Evolutionary conservation across 2,329 filamentous ascomycete species (phyloP).

Genomic region (Pyrenochaeta sp.): DNA sequence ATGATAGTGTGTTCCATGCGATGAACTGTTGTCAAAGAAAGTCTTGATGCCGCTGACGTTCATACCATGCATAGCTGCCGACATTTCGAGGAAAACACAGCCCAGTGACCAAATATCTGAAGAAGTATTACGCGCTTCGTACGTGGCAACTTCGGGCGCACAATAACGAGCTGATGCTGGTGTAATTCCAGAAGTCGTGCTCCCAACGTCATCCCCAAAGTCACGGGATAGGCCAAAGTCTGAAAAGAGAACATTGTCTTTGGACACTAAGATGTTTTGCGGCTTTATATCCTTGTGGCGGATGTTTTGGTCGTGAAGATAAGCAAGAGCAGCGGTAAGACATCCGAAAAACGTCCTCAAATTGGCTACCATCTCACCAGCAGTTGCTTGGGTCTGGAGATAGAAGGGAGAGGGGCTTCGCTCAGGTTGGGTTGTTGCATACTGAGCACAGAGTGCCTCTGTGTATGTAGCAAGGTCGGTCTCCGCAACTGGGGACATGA

Average conservation of each 20-base stretch:
- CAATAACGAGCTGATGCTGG: conserved; percentile 15
- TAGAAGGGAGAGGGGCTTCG: neutral
- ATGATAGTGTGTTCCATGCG: conserved; percentile 5
- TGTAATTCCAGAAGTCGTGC: conserved; percentile 13
- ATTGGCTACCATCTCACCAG: conserved; percentile 1
- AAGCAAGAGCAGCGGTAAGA: conserved; percentile 17
- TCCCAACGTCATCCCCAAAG: conserved; percentile 7
- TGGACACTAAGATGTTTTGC: conserved; percentile 19
- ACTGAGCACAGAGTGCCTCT: neutral
- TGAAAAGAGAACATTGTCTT: conserved; percentile 12
- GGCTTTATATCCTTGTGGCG: conserved; percentile 28
- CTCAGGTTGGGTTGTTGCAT: neutral
- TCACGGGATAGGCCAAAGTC: conserved; percentile 25
- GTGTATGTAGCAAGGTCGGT: conserved; percentile 15
- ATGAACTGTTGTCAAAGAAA: neutral
- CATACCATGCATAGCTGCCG: conserved; percentile 9
- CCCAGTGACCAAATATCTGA: conserved; percentile 28
- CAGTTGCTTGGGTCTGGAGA: neutral
- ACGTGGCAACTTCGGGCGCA: conserved; percentile 20
- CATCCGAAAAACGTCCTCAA: conserved; percentile 21
- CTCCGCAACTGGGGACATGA: conserved; percentile 34
- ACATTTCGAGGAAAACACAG: conserved; percentile 27
- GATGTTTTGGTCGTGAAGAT: conserved; percentile 19
- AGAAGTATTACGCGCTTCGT: conserved; percentile 12
- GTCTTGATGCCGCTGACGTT: conserved; percentile 4